Evolutionary conservation across 2,329 filamentous ascomycete genomes (phyloP), one percentile per base, ranked within the genome.

Genomic region (Pseudocercospora crystallina): DNA sequence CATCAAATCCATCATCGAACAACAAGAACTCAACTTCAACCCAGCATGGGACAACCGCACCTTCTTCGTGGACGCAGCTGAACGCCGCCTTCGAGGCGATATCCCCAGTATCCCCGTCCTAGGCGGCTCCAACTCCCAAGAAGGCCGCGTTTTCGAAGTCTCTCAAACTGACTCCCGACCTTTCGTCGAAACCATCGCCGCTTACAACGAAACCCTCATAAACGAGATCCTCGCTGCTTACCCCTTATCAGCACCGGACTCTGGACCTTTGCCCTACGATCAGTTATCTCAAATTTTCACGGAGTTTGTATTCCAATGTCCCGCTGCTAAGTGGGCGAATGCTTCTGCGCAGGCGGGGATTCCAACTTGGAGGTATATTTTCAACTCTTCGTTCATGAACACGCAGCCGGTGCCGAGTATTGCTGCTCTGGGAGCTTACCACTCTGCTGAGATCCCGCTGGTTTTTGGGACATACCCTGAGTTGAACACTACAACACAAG

Each of bases 321-420:
- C 57, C 1, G 51, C 61, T 38, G 61, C 61, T 11, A 51, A 54
- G 11, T 61, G 57, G 41, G 59, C 65, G 32, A 65, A 67, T 43
- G 65, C 58, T 33, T 61, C 63, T 2, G 65, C 65, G 13, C 31
- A 51, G 5, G 49, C 58, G 14, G 63, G 64, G 11, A 65, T 68
- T 39, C 64, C 67, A 1, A 57, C 65, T 26, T 72, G 68, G 68
- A 59, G 68, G 15, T 72, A 70, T 58, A 66, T 66, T 45, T 72
- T 65, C 62, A 71, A 70, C 46, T 66, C 66, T 35, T 57, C 60
- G 4, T 71, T 69, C 54, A 48, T 61, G 10, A 70, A 70, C 51
- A 62, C 58, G 4, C 64, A 68, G 44, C 43, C 49, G 14, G 26
- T 65, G 60, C 49, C 61, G 57, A 5, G 57, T 7, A 43, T 43